Evolutionary conservation across 345 rosid genomes (phyloP).

Genomic region (Populus nigra): DNA sequence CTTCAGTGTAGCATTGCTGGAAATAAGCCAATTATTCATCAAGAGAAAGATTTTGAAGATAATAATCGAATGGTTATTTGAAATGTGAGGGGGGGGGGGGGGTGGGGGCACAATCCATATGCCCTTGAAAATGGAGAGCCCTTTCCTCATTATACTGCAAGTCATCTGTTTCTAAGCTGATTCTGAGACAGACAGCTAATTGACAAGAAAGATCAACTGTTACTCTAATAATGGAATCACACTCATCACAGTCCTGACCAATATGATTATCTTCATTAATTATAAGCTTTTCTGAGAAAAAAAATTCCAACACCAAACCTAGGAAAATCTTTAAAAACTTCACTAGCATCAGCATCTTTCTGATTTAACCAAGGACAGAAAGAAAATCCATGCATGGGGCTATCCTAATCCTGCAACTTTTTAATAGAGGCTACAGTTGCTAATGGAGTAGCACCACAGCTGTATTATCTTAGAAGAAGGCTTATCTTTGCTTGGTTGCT

Average conservation of each 20-base stretch:
- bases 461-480: neutral
- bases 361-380: neutral
- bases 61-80: conserved; percentile 32
- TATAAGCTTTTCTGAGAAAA: neutral
- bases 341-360: neutral
- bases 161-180: conserved; percentile 17
- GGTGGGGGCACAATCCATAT: conserved; percentile 26
- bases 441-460: neutral
- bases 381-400: neutral
- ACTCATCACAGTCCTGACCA: neutral
- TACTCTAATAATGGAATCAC: conserved; percentile 19
- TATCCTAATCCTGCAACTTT: neutral
- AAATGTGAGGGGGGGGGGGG: conserved; percentile 32
- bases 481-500: neutral
- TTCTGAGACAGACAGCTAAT: conserved; percentile 25
- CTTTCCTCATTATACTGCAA: conserved; percentile 8
- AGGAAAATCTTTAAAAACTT: neutral
- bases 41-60: conserved; percentile 18
- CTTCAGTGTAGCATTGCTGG: conserved; percentile 14
- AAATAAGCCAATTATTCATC: conserved; percentile 22
- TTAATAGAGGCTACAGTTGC: neutral
- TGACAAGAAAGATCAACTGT: conserved; percentile 24
- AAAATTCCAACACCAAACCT: neutral
- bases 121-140: conserved; percentile 29
- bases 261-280: neutral